phyloP scores from a whole-genome alignment of 2,329 filamentous ascomycete species.

The Diatrype stigma region DNA sequence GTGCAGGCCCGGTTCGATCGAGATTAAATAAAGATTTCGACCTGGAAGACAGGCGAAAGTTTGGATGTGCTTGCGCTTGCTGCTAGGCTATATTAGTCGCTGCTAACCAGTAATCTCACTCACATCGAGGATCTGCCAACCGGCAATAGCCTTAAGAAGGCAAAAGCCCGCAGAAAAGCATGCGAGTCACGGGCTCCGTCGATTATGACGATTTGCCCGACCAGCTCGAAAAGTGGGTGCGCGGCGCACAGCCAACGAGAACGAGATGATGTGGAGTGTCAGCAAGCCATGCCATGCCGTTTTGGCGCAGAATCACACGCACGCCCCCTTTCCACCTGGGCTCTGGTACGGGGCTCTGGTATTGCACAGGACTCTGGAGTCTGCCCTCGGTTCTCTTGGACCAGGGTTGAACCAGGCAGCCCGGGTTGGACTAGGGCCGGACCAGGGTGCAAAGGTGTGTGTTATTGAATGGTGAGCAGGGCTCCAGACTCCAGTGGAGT shows the following conservation, averaged over 20 bases:
- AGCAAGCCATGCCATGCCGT: conserved; percentile 20
- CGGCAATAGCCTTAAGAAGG: conserved; percentile 16
- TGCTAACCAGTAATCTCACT: conserved; percentile 1
- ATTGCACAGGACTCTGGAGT: too few relatives aligned
- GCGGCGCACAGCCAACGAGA: conserved; percentile 15
- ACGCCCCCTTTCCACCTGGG: conserved; percentile 20
- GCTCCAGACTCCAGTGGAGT: conserved; percentile 18
- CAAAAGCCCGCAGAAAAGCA: conserved; percentile 17
- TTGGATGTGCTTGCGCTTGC: not conserved
- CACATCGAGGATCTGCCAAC: conserved; percentile 18
- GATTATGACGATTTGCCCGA: conserved; percentile 28
- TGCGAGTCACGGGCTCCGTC: conserved; percentile 31
- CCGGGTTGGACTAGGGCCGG: too few relatives aligned
- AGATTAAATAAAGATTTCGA: not conserved
- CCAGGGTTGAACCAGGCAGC: too few relatives aligned
- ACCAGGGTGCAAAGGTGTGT: conserved; percentile 16
- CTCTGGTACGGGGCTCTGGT: too few relatives aligned
- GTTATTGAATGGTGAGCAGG: conserved; percentile 27
- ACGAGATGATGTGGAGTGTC: conserved; percentile 24
- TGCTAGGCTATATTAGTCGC: not conserved
- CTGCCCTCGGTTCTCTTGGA: conserved; percentile 15
- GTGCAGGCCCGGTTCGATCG: not conserved
- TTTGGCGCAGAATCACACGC: conserved; percentile 22
- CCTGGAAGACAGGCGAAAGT: too few relatives aligned
- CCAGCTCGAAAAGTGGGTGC: conserved; percentile 18